Percentiles rank a stretch among this genome's conserved stretches.
phyloP scores from a whole-genome alignment of 495 filamentous ascomycete species.

The Sordaria brevicollis region DNA sequence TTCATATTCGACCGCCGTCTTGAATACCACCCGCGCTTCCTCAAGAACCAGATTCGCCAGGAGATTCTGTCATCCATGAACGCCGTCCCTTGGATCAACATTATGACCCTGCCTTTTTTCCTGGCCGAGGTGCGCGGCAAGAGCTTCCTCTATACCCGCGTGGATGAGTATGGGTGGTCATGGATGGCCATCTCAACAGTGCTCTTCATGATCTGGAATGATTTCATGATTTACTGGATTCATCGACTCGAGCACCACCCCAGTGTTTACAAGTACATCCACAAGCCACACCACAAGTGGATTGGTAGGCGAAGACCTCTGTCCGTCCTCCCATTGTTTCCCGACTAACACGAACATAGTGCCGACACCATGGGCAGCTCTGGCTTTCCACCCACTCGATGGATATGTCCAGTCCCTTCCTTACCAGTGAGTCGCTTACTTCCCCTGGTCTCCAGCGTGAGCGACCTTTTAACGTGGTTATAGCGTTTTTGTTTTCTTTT shows the following conservation, averaged over 20 bases:
- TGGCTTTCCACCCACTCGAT: constrained; percentile 14
- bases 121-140: constrained; percentile 15
- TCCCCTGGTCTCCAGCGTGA: background rate
- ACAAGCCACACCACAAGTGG: constrained; percentile 18
- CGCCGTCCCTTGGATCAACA: constrained; percentile 14
- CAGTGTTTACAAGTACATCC: constrained; percentile 14
- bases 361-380: constrained; percentile 12
- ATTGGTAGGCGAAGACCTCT: constrained; percentile 4
- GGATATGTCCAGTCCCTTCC: constrained; percentile 14
- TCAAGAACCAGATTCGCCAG: constrained; percentile 13
- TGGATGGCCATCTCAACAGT: constrained; percentile 9
- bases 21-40: constrained; percentile 14
- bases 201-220: constrained; percentile 16
- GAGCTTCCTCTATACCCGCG: constrained; percentile 8
- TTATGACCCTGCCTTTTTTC: constrained; percentile 12
- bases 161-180: constrained; percentile 9
- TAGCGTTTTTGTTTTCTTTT: constrained; percentile 15
- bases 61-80: constrained; percentile 11
- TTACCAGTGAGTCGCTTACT: constrained; percentile 7
- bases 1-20: constrained; percentile 14
- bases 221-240: constrained; percentile 14
- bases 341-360: constrained; percentile 1
- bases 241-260: constrained; percentile 16
- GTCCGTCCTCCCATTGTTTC: background rate
- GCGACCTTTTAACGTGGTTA: background rate